These are phyloP conservation scores for Centella asiatica DNA, from an alignment of 129 eudicot genomes.

Conservation along the genomic window DNA sequence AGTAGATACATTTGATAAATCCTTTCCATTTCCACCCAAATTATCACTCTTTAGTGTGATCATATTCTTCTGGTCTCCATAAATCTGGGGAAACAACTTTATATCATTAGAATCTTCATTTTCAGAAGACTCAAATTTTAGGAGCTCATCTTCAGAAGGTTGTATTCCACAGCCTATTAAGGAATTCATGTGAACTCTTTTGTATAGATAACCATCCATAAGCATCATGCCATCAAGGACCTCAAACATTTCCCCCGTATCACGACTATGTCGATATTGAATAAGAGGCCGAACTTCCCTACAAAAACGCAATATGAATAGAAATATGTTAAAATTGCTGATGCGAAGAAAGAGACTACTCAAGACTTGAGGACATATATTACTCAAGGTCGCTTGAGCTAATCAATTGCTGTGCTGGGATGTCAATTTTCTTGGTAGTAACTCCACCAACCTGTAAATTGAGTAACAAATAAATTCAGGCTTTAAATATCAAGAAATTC, in stretches of 20 bases:
- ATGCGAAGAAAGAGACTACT: neutral
- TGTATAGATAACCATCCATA: slow-evolving; percentile 86
- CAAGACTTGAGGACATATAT: slow-evolving; percentile 7
- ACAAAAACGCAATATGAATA: slow-evolving; percentile 3
- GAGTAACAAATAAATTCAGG: neutral
- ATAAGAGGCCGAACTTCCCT: slow-evolving; percentile 88
- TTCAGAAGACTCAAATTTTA: slow-evolving; percentile 51
- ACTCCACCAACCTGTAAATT: slow-evolving; percentile 71
- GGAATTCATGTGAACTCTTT: slow-evolving; percentile 60
- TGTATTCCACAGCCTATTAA: slow-evolving; percentile 57
- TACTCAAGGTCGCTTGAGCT: slow-evolving; percentile 85
- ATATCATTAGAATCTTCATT: slow-evolving; percentile 49
- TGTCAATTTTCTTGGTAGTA: slow-evolving; percentile 34
- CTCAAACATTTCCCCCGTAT: slow-evolving; percentile 55
- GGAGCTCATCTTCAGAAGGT: slow-evolving; percentile 74
- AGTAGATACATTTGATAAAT: slow-evolving; percentile 37
- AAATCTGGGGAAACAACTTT: slow-evolving; percentile 77
- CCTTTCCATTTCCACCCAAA: slow-evolving; percentile 61
- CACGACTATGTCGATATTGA: slow-evolving; percentile 64
- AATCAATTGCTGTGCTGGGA: slow-evolving; percentile 69
- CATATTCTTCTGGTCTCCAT: slow-evolving; percentile 54
- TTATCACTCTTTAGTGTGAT: slow-evolving; percentile 22
- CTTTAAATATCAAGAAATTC: neutral
- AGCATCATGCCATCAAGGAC: slow-evolving; percentile 78
- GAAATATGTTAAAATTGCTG: neutral